Percentiles rank a stretch among this genome's conserved stretches.
These are phyloP conservation scores for Fomitiporia mediterranea DNA, from an alignment of 1,284 basidiomycete genomes.

Conservation along the genomic window DNA sequence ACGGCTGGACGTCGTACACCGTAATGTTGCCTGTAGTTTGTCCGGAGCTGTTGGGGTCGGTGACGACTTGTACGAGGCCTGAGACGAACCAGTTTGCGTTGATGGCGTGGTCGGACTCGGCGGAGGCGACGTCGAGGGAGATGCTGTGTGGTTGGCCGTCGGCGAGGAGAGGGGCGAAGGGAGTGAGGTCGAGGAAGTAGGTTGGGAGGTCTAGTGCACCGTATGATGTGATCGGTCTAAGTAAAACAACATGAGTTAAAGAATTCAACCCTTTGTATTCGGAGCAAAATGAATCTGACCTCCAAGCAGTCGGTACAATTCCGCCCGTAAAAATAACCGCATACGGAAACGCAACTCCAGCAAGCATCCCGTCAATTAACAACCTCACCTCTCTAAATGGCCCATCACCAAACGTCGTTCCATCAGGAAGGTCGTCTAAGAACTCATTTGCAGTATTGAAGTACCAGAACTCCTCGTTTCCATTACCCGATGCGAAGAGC, in stretches of 20 bases:
- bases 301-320: conserved; percentile 69
- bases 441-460: conserved; percentile 64
- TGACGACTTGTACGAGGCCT: conserved; percentile 53
- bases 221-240: conserved; percentile 71
- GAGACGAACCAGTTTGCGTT: conserved; percentile 77
- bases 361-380: conserved; percentile 68
- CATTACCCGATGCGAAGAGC: conserved; percentile 68
- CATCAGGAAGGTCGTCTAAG: conserved; percentile 47
- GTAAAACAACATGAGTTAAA: neutral
- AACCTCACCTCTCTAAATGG: conserved; percentile 79
- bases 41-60: conserved; percentile 49
- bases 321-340: conserved; percentile 81
- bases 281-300: conserved; percentile 33
- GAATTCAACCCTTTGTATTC: neutral
- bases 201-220: conserved; percentile 76
- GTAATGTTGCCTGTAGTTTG: conserved; percentile 68
- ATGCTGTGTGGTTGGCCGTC: conserved; percentile 67
- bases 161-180: conserved; percentile 67
- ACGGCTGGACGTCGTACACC: conserved; percentile 49
- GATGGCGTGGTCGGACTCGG: conserved; percentile 59
- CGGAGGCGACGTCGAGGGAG: conserved; percentile 67
- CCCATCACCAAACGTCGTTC: conserved; percentile 52
- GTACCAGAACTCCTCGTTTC: conserved; percentile 78
- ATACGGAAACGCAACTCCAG: conserved; percentile 74
- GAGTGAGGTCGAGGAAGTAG: conserved; percentile 75